Base-by-base conservation (phyloP, 1,139 yeast genomes). In the Taphrina sp. region DNA sequence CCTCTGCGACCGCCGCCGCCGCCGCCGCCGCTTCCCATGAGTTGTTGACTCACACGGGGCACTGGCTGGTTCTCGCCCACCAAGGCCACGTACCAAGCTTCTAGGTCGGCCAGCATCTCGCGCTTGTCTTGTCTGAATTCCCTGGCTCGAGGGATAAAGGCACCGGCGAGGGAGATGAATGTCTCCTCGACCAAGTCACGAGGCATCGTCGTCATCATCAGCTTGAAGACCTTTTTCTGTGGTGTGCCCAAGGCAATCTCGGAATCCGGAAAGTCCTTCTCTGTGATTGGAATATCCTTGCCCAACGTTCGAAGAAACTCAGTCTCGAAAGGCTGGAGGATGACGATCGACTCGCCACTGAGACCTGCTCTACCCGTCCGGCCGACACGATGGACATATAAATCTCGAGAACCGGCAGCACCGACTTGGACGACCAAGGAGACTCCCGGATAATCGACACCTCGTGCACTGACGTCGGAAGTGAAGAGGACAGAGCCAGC, bases 331-430 rank as follows among this genome's bases (percentile, higher is more conserved):
- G 78, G 82, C 61, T 76, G 74, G 33, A 86, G 65, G 63, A 87
- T 85, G 0, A 96, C 83, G 28, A 81, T 73, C 10, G 95, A 84
- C 5, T 77, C 73, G 47, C 98, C 97, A 3, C 68, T 68, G 52
- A 79, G 80, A 1, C 96, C 97, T 0, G 96, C 96, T 66, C 98
- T 79, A 28, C 97, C 98, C 0, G 98, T 92, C 70, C 98, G 81
- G 52, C 98, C 98, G 56, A 92, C 85, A 66, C 97, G 77, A 69
- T 92, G 98, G 28, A 92, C 80, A 64, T 89, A 92, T 12, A 43
- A 14, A 20, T 52, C 56, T 26, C 42, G 14, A 10, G 38, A 17
- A 12, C 41, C 24, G n/a, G 56, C 43, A 19, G 46, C 17, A 12
- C 54, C 96, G 35, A 88, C 64, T 66, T 89, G 96, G 8, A 89